Base-by-base conservation (phyloP, 2,329 filamentous ascomycete genomes). In the Pseudogymnoascus sp. region DNA sequence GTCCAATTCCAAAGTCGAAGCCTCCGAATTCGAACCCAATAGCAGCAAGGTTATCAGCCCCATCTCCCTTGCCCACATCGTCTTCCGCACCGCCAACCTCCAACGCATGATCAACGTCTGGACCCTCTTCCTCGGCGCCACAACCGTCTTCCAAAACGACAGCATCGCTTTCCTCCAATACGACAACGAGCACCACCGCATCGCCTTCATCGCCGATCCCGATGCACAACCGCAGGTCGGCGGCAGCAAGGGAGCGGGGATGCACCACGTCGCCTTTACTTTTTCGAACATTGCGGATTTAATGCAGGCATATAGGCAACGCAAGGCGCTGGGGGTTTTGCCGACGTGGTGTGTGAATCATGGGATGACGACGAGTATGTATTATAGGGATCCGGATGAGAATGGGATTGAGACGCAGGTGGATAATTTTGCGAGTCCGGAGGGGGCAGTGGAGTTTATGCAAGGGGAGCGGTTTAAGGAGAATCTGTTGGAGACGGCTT, bases 371-470 rank as follows among this genome's bases (percentile, higher is more conserved):
- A 77, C 72, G 0, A 75, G 72, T 64, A 74, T 80, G 38, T 80
- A 81, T 67, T 80, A 80, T 65, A 62, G 64, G 6, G 78, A 81
- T 66, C 78, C 77, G 4, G 78, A 81, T 65, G 76, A 77, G 11
- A 80, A 80, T 66, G 64, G 69, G 64, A 59, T 81, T 30, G 79
- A 81, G 69, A 74, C 72, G 3, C 77, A 80, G 65, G 74, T 78
- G 2, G 75, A 78, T 61, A 76, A 75, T 57, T 77, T 78, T 59
- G 71, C 72, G 4, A 72, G 68, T 0, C 61, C 61, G 1, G 70
- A 72, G 22, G 77, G 77, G 34, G 73, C 75, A 0, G 72, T 64
- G 0, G 68, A 62, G 8, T 80, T 72, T 63, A 77, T 82, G 76
- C 54, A 12, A 20, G 61, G 66, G 0, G 58, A 69, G 1, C 67